Evolutionary conservation across 2,329 filamentous ascomycete genomes (phyloP).

Genomic region (Periconia sp.): DNA sequence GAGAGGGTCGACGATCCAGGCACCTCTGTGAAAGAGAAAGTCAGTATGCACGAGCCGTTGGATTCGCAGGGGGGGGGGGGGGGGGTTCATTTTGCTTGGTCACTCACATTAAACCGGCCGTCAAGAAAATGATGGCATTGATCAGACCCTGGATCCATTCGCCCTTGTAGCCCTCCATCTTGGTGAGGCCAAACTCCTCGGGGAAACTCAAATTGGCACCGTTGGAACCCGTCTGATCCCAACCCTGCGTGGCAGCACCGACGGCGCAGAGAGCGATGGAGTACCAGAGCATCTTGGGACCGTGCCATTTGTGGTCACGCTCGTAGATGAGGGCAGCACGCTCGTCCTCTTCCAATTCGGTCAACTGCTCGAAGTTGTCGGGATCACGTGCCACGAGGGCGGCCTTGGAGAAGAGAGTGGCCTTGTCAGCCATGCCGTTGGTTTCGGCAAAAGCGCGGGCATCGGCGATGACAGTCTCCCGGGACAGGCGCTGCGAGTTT

Average conservation of each 20-base stretch:
- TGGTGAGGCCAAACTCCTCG: conserved; percentile 53
- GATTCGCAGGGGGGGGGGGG: too few relatives aligned
- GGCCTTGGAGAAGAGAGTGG: conserved; percentile 64
- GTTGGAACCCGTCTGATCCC: conserved; percentile 63
- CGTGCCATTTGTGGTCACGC: conserved; percentile 64
- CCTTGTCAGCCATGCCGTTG: conserved; percentile 61
- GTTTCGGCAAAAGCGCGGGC: conserved; percentile 64
- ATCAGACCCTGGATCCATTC: conserved; percentile 38
- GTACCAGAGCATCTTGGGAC: conserved; percentile 62
- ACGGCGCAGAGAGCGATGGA: conserved; percentile 70
- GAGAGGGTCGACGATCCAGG: conserved; percentile 39
- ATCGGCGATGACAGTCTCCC: conserved; percentile 53
- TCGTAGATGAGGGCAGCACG: conserved; percentile 63
- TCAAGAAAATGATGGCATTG: conserved; percentile 44
- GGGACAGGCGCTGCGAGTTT: conserved; percentile 50
- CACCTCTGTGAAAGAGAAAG: conserved; percentile 16
- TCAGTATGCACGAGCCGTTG: too few relatives aligned
- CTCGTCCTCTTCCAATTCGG: conserved; percentile 62
- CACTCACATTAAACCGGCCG: conserved; percentile 41
- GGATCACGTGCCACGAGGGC: conserved; percentile 75
- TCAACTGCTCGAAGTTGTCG: conserved; percentile 61
- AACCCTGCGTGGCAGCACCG: conserved; percentile 67
- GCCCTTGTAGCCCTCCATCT: conserved; percentile 11
- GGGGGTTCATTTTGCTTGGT: too few relatives aligned
- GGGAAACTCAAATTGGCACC: conserved; percentile 65